Evolutionary conservation across 148 eudicot genomes (phyloP), one percentile per base, ranked within the genome.

Genomic region (Rhododendron mucronatum): DNA sequence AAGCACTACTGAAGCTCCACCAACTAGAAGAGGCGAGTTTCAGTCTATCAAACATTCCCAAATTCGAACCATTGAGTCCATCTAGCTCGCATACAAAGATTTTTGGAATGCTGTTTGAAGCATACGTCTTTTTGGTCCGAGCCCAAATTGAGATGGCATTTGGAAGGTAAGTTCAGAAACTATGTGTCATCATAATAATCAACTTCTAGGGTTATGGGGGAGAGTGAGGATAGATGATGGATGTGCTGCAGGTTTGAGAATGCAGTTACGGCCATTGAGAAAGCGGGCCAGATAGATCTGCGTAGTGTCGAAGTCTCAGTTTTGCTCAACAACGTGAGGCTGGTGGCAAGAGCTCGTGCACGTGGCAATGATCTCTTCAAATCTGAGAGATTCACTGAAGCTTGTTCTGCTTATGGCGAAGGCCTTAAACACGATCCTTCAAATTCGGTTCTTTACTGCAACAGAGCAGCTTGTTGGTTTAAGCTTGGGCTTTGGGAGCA

Each of bases 391-490:
- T 92, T 83, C 85, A 95, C 98, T 48, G 99, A 97, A 91, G 99
- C 99, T 45, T 91, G 93, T 84, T 83, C 95, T 61, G 98, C 99
- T 61, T 97, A 97, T 87, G 95, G 92, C 33, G 99, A 97, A 90
- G 99, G 99, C 87, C 92, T 97, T 50, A 93, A 85, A 80, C 87
- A 90, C 44, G 96, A 97, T 86, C 94, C 98, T 61, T 91, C 92
- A 79, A 95, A 91, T 87, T 89, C 99, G 2, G 94, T 97, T 88
- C 95, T 97, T 28, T 94, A 92, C 84, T 93, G 98, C 90, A 97
- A 97, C 78, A 89, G 98, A 89, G 99, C 99, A 81, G 99, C 99
- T 85, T 97, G 98, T 88, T 95, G 94, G 96, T 95, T 28, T 90
- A 95, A 91, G 92, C 94, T 97, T 87, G 93, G 93, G 79, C 87